These are phyloP conservation scores for Cardiospermum halicacabum DNA, from an alignment of 345 rosid genomes.

Conservation along the genomic window DNA sequence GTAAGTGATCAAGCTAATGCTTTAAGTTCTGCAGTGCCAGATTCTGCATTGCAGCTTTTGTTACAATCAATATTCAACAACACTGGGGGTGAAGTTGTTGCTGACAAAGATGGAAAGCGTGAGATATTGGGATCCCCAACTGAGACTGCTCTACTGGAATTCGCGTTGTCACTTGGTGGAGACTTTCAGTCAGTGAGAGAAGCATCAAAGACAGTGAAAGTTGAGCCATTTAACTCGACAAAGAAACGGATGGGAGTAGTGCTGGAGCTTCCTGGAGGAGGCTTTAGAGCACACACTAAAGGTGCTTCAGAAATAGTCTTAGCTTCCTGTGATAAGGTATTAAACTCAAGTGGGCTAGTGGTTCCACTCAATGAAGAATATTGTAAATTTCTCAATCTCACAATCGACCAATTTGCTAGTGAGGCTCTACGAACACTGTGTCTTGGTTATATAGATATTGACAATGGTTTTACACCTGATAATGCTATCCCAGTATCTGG, in stretches of 20 bases:
- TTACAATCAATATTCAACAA: constrained; percentile 80
- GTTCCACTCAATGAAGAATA: constrained; percentile 67
- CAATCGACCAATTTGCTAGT: constrained; percentile 71
- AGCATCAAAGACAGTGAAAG: constrained; percentile 52
- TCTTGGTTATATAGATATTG: constrained; percentile 62
- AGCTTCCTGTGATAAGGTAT: constrained; percentile 73
- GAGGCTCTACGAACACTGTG: constrained; percentile 94
- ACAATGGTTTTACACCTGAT: constrained; percentile 45
- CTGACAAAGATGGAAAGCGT: constrained; percentile 53
- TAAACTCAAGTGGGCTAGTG: constrained; percentile 64
- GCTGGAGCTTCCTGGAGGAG: constrained; percentile 62
- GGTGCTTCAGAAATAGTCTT: constrained; percentile 94
- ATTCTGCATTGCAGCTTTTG: constrained; percentile 45
- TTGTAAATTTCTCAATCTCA: constrained; percentile 45
- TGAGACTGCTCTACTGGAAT: constrained; percentile 77
- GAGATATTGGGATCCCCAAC: constrained; percentile 91
- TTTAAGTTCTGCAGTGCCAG: constrained; percentile 56
- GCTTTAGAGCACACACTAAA: constrained; percentile 67
- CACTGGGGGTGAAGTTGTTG: constrained; percentile 86
- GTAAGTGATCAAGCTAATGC: constrained; percentile 35
- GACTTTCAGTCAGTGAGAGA: constrained; percentile 60
- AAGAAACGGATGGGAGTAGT: constrained; percentile 91
- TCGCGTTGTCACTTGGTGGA: constrained; percentile 80
- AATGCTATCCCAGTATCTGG: constrained; percentile 61
- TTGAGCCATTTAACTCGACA: constrained; percentile 91